Conservation (phyloP, 768 basidiomycete species). For the Boletellus ananas region DNA sequence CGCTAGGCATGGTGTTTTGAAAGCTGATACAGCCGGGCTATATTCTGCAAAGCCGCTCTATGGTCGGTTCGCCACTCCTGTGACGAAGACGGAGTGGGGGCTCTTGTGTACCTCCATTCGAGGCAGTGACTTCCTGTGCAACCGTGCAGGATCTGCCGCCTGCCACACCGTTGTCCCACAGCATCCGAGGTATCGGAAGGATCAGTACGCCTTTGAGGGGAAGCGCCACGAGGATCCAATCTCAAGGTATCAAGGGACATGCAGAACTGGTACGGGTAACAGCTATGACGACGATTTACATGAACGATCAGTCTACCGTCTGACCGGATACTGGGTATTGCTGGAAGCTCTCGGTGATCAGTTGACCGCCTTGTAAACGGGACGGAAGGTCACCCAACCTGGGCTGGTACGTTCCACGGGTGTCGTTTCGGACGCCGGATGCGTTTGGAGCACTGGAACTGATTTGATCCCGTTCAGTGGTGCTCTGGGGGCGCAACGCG, state of each 20-base stretch:
- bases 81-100: too few species aligned
- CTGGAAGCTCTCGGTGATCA: too few species aligned
- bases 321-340: accelerated
- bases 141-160: too few species aligned
- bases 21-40: not conserved
- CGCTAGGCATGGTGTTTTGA: not conserved
- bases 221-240: not conserved
- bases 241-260: not conserved
- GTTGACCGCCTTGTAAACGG: not conserved
- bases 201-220: conserved; percentile 3
- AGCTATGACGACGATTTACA: not conserved
- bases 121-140: too few species aligned
- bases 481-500: not conserved
- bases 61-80: too few species aligned
- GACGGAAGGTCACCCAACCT: conserved; percentile 5
- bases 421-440: not conserved
- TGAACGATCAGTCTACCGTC: not conserved
- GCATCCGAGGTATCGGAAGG: too few species aligned
- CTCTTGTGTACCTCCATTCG: too few species aligned
- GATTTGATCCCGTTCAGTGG: not conserved
- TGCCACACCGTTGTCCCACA: too few species aligned
- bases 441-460: not conserved
- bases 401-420: not conserved
- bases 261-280: not conserved
- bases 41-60: too few species aligned